A percentile compares a stretch with the other conserved stretches of the same genome.
Evolutionary conservation across 208 protist genomes (phyloP).

Genomic region (Leishmania turanica): DNA sequence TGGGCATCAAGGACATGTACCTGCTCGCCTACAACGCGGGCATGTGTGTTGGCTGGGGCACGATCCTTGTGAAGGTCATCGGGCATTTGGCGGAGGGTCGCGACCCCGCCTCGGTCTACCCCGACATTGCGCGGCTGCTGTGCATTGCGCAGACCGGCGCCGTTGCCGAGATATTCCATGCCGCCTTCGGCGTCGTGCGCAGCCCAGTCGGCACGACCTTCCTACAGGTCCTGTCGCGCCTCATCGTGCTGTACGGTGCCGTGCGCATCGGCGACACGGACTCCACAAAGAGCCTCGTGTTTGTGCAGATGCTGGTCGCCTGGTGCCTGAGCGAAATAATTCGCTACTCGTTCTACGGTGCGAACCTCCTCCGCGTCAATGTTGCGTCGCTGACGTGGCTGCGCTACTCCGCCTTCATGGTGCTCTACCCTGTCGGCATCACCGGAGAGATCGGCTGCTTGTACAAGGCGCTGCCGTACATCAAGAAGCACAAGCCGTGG

Average conservation of each 20-base stretch:
- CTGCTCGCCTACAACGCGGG: constrained; percentile 77
- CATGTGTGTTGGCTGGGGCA: constrained; percentile 74
- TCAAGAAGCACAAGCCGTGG: constrained; percentile 64
- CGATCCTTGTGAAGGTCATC: constrained; percentile 60
- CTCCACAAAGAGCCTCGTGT: constrained; percentile 44
- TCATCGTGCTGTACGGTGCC: constrained; percentile 83
- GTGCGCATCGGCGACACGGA: constrained; percentile 67
- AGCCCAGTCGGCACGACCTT: constrained; percentile 82
- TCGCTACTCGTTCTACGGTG: constrained; percentile 88
- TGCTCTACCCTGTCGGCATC: constrained; percentile 92
- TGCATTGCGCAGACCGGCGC: constrained; percentile 86
- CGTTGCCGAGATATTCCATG: constrained; percentile 83
- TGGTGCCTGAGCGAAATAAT: constrained; percentile 90
- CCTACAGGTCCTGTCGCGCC: constrained; percentile 85
- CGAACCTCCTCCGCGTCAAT: constrained; percentile 56
- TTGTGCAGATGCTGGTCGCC: constrained; percentile 81
- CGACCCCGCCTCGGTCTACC: constrained; percentile 54
- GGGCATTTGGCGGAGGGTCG: constrained; percentile 41
- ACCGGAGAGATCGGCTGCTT: constrained; percentile 85
- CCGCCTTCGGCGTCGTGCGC: constrained; percentile 74
- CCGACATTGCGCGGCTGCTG: constrained; percentile 60
- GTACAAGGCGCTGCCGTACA: constrained; percentile 73
- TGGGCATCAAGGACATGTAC: constrained; percentile 63
- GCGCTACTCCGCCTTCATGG: constrained; percentile 89
- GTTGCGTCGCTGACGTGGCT: constrained; percentile 73